phyloP scores from a whole-genome alignment of 2,329 filamentous ascomycete species.

The Emydomyces testavorans region DNA sequence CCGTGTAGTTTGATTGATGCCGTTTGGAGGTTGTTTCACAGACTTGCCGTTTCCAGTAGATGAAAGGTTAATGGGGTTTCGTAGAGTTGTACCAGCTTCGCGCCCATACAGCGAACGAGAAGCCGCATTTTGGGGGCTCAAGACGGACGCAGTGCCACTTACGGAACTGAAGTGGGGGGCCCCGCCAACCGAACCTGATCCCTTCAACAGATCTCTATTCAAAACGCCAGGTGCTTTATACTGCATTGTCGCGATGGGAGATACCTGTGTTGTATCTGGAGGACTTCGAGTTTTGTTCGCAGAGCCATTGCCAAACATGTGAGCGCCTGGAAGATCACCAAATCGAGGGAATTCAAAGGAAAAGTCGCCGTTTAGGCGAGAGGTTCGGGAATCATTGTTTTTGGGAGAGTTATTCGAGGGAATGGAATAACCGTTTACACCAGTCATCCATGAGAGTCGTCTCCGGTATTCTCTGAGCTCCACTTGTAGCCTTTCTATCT shows the following conservation, averaged over 20 bases:
- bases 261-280: background rate
- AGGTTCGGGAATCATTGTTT: slow-evolving; percentile 38
- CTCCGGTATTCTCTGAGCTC: slow-evolving; percentile 89
- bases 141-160: background rate
- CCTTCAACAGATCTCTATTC: slow-evolving; percentile 11
- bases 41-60: background rate
- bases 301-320: slow-evolving; percentile 42
- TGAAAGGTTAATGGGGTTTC: background rate
- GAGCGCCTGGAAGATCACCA: slow-evolving; percentile 54
- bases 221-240: slow-evolving; percentile 10
- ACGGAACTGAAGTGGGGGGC: slow-evolving; percentile 20
- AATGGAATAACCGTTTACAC: slow-evolving; percentile 37
- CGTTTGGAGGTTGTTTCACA: background rate
- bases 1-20: slow-evolving; percentile 16
- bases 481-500: slow-evolving; percentile 73
- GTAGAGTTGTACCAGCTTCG: background rate
- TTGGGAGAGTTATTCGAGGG: slow-evolving; percentile 35
- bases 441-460: slow-evolving; percentile 55
- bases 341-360: slow-evolving; percentile 96
- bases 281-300: slow-evolving; percentile 21
- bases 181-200: slow-evolving; percentile 18
- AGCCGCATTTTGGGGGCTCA: background rate
- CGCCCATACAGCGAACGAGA: background rate
- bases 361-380: slow-evolving; percentile 56
- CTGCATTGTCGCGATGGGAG: slow-evolving; percentile 1